Percentiles rank a stretch among this genome's conserved stretches.
These are phyloP conservation scores for Rhytidhysteron rufulum DNA, from an alignment of 2,329 filamentous ascomycete genomes.

Conservation along the genomic window DNA sequence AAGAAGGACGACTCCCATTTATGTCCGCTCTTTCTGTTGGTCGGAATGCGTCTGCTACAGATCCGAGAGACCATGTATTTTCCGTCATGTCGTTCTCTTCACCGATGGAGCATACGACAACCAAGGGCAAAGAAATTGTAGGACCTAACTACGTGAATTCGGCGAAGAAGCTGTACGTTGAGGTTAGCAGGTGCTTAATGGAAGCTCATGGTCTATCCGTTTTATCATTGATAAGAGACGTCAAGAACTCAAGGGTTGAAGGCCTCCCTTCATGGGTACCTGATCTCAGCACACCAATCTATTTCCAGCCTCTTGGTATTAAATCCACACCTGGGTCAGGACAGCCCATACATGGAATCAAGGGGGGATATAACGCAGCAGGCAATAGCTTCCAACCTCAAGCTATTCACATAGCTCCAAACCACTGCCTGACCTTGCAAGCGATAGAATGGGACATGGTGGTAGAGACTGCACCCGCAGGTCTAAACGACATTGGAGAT, in stretches of 20 bases:
- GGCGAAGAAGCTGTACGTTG: not conserved
- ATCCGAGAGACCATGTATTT: constrained; percentile 1
- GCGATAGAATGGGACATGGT: too few relatives aligned
- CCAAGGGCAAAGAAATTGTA: constrained; percentile 1
- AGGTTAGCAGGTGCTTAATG: not conserved
- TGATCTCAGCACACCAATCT: constrained; percentile 3
- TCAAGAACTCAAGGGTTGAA: not conserved
- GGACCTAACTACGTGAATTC: not conserved
- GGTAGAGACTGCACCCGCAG: not conserved
- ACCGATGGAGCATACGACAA: not conserved
- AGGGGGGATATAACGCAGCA: too few relatives aligned
- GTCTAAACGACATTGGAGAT: not conserved
- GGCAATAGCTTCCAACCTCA: too few relatives aligned
- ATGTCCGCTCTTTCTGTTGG: not conserved
- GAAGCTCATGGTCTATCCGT: not conserved
- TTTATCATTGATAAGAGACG: not conserved
- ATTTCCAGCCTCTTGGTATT: not conserved
- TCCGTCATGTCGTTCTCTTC: not conserved
- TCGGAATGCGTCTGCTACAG: not conserved
- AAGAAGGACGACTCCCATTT: not conserved
- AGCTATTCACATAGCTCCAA: too few relatives aligned
- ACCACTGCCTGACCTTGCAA: too few relatives aligned
- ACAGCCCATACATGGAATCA: not conserved
- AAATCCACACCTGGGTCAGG: not conserved
- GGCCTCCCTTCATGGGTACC: constrained; percentile 2